These are phyloP conservation scores for Colletotrichum horii DNA, from an alignment of 2,329 filamentous ascomycete species.

Conservation along the genomic window DNA sequence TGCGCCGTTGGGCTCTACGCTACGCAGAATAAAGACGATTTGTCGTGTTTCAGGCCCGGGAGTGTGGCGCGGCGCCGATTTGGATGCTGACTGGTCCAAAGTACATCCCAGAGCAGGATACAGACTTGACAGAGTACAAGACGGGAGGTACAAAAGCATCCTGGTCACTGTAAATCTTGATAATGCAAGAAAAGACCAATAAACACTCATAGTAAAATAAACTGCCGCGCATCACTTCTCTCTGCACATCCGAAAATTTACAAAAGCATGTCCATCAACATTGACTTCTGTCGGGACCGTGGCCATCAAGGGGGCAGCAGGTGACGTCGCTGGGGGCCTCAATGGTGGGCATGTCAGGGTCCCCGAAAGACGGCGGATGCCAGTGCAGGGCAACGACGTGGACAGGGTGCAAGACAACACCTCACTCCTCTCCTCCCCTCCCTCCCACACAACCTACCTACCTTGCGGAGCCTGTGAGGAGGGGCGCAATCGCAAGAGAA, in stretches of 20 bases:
- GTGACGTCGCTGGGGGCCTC: constrained; percentile 17
- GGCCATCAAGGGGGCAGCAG: background rate
- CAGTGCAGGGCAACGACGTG: background rate
- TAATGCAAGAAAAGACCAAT: background rate
- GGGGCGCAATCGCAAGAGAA: background rate
- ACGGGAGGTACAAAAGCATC: background rate
- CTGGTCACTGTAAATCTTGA: background rate
- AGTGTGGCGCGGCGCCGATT: constrained; percentile 5
- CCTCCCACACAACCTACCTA: background rate
- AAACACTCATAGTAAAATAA: background rate
- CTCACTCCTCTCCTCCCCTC: background rate
- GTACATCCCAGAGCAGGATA: background rate
- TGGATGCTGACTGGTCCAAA: background rate
- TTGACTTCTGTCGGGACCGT: background rate
- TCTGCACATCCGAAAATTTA: background rate
- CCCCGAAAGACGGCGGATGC: background rate
- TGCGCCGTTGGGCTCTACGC: background rate
- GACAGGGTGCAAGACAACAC: background rate
- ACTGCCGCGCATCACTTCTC: background rate
- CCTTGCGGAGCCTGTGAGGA: background rate
- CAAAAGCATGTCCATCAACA: background rate
- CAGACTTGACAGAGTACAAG: too few species aligned
- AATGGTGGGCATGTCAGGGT: constrained; percentile 10
- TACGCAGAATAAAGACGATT: background rate
- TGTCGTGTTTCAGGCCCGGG: constrained; percentile 6